Evolutionary conservation across 257 asterid genomes (phyloP), one percentile per base, ranked within the genome.

Genomic region (Solanum tacnaense): DNA sequence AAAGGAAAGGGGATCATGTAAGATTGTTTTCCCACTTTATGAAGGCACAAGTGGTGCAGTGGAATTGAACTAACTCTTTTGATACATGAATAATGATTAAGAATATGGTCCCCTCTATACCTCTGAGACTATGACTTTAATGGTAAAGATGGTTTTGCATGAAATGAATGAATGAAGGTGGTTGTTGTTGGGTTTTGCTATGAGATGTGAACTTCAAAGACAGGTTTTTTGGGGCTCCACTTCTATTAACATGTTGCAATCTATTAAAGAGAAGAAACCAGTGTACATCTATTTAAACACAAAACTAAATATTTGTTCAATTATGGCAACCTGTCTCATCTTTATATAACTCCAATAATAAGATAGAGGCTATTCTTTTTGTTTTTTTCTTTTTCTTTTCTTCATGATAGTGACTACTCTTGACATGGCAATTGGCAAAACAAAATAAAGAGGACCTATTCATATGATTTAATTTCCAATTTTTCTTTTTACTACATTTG

Each of bases 91-190:
- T 13, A 41, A 46, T 25, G 36, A 44, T 68, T 68, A 68, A 68
- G 56, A 49, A 75, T 15, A 84, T 88, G 94, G 96, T 92, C 92
- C 95, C 95, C 93, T 84, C 86, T 20, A 11, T 84, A 68, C 89
- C 84, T 84, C 84, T 62, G 67, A 78, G 90, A 88, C 67, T 72
- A 46, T 84, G 91, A 91, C 92, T 86, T 90, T 71, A 87, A 75
- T 92, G 92, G 94, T 89, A 89, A 91, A 88, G 88, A 79, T 86
- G 88, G 87, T 49, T 86, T 87, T 89, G 83, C 89, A 73, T 35
- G 82, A 73, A 73, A 88, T 91, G 90, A 87, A 88, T 91, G 90
- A 88, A 87, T 87, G 93, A 89, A 87, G 90, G 38, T 29, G 27
- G 70, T 49, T 88, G 91, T 91, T 79, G 90, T 9, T 34, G 87